phyloP scores from a whole-genome alignment of 2,329 filamentous ascomycete genomes.

The Cordyceps javanica region DNA sequence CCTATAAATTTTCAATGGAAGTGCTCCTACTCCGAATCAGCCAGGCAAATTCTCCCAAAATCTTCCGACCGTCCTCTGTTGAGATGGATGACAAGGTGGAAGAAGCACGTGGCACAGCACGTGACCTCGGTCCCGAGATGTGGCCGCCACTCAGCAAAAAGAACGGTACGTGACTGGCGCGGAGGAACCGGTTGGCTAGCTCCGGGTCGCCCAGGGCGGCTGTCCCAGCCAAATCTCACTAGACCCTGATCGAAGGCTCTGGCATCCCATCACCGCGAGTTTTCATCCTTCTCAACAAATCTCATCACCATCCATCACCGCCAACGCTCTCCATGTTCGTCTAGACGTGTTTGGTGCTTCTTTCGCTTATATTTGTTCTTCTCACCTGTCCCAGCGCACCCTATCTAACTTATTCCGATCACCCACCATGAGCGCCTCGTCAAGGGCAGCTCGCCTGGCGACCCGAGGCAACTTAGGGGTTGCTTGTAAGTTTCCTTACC shows the following conservation, averaged over 20 bases:
- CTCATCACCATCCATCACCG: conserved; percentile 1
- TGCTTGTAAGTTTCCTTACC: conserved; percentile 37
- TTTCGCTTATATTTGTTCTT: background rate
- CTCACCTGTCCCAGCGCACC: too few species aligned
- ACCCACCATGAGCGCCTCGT: conserved; percentile 48
- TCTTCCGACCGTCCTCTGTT: background rate
- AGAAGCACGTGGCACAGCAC: background rate
- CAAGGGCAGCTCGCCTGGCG: conserved; percentile 49
- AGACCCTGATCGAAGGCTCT: conserved; percentile 7
- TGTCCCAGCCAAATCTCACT: conserved; percentile 12
- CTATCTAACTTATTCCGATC: background rate
- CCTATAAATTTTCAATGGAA: too few species aligned
- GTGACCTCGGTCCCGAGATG: background rate
- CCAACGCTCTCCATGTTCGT: background rate
- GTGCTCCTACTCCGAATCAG: too few species aligned
- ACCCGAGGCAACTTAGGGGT: conserved; percentile 47
- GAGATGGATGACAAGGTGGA: background rate
- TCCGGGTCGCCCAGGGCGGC: conserved; percentile 1
- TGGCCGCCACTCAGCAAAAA: background rate
- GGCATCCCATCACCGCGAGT: conserved; percentile 1
- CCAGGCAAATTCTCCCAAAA: background rate
- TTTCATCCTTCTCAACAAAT: conserved; percentile 10
- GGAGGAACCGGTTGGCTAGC: conserved; percentile 10
- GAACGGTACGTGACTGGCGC: background rate
- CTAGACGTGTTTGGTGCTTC: background rate